These are phyloP conservation scores for Solanum megistacrolobum DNA, from an alignment of 257 asterid species.

Conservation along the genomic window DNA sequence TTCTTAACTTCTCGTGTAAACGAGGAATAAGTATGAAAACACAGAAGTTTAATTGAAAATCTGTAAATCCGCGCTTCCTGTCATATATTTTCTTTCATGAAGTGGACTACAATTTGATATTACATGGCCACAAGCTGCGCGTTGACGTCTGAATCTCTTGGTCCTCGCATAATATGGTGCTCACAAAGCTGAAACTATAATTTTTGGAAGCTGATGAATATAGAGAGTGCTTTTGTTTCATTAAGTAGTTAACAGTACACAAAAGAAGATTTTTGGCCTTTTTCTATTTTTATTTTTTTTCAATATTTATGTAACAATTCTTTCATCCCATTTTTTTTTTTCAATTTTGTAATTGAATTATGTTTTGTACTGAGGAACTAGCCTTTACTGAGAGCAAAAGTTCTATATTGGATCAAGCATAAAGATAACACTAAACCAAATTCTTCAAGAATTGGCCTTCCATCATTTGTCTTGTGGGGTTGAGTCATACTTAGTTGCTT, in stretches of 20 bases:
- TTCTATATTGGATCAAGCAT: conserved; percentile 12
- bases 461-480: not conserved
- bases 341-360: conserved; percentile 28
- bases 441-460: not conserved
- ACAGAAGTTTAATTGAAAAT: not conserved
- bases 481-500: not conserved
- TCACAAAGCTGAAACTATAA: conserved; percentile 16
- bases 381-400: conserved; percentile 7
- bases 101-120: not conserved
- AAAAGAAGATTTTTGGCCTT: conserved; percentile 30
- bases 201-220: conserved; percentile 53
- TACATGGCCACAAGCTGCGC: conserved; percentile 1
- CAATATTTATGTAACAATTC: conserved; percentile 46
- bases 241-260: conserved; percentile 11
- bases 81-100: not conserved
- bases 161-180: not conserved
- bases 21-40: not conserved
- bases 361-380: conserved; percentile 25
- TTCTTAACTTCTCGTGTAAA: not conserved
- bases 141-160: conserved; percentile 4
- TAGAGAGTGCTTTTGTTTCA: conserved; percentile 32
- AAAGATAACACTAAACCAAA: not conserved
- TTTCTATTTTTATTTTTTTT: not conserved
- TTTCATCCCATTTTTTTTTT: conserved; percentile 9
- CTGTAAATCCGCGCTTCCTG: not conserved